Conservation (phyloP, 345 rosid species). For the Orychophragmus violaceus region DNA sequence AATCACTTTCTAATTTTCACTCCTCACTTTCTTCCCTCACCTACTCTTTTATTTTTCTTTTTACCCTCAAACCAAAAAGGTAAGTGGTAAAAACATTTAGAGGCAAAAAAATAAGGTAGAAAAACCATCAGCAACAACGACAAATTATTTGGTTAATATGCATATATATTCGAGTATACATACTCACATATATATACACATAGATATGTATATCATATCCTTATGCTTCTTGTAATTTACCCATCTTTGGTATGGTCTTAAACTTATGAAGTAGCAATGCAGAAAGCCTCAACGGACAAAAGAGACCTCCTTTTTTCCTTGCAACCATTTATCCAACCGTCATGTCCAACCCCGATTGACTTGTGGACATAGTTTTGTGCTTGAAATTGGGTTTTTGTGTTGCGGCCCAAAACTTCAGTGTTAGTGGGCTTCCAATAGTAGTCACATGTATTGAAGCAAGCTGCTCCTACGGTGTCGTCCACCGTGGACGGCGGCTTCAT, state of each 20-base stretch:
- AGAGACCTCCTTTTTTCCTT: slow-evolving; percentile 67
- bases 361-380: slow-evolving; percentile 7
- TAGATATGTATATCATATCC: slow-evolving; percentile 19
- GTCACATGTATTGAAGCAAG: slow-evolving; percentile 61
- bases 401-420: neutral
- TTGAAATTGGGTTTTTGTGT: slow-evolving; percentile 15
- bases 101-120: slow-evolving; percentile 24
- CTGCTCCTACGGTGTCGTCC: slow-evolving; percentile 20
- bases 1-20: slow-evolving; percentile 2
- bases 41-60: neutral
- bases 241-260: neutral
- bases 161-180: slow-evolving; percentile 21
- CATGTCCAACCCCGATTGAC: neutral
- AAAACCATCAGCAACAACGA: slow-evolving; percentile 24
- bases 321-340: slow-evolving; percentile 50
- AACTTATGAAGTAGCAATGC: slow-evolving; percentile 74
- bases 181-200: slow-evolving; percentile 19
- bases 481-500: slow-evolving; percentile 22
- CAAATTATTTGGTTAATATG: slow-evolving; percentile 27
- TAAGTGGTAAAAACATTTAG: slow-evolving; percentile 27
- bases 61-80: slow-evolving; percentile 20
- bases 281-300: slow-evolving; percentile 46
- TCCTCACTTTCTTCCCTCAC: slow-evolving; percentile 6
- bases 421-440: slow-evolving; percentile 38
- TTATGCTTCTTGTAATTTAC: slow-evolving; percentile 14